Conservation (phyloP, 2,329 filamentous ascomycete genomes). For the Calonectria honghensis region DNA sequence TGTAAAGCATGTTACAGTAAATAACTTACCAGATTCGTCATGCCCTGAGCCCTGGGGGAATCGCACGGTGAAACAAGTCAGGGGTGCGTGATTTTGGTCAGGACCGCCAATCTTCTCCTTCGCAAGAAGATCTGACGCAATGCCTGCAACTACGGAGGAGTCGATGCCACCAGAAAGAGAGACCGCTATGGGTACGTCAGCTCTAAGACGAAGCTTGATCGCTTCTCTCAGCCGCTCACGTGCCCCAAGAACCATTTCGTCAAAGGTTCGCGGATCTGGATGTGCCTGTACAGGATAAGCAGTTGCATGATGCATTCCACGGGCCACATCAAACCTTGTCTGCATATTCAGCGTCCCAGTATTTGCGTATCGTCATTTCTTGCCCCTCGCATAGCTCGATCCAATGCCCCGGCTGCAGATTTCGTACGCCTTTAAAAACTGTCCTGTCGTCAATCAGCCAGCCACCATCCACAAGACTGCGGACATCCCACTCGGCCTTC, state of each 20-base stretch:
- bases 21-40: slow-evolving; percentile 15
- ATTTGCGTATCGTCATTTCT: neutral
- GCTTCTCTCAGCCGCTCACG: slow-evolving; percentile 6
- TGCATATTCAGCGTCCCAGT: slow-evolving; percentile 24
- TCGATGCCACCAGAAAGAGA: slow-evolving; percentile 19
- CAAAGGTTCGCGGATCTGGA: neutral
- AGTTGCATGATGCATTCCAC: neutral
- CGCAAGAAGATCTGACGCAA: neutral
- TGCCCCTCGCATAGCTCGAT: neutral
- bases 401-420: slow-evolving; percentile 11
- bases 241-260: slow-evolving; percentile 20
- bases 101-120: slow-evolving; percentile 1
- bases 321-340: slow-evolving; percentile 6
- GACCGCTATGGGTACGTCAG: slow-evolving; percentile 10
- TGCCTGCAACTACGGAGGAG: slow-evolving; percentile 12
- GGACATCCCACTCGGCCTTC: slow-evolving; percentile 15
- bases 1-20: neutral
- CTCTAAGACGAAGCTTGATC: slow-evolving; percentile 1
- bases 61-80: slow-evolving; percentile 9
- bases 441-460: slow-evolving; percentile 19
- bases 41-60: neutral
- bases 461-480: neutral
- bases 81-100: neutral
- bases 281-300: neutral
- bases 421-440: neutral